Conservation (phyloP, 1,139 yeast species). For the Scheffersomyces lignicola region DNA sequence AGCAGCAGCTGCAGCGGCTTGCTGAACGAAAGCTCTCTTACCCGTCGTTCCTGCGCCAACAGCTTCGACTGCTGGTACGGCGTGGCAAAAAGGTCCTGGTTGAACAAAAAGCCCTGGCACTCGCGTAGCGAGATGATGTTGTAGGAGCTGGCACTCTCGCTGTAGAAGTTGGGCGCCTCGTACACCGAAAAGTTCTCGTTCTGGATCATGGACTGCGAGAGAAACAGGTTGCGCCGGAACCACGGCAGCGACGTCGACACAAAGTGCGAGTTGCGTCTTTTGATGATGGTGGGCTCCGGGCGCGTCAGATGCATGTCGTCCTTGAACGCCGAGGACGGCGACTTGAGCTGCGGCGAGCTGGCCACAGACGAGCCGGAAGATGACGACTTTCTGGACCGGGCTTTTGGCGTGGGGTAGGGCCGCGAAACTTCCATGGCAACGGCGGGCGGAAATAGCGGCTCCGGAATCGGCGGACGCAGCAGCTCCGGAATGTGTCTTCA, state of each 20-base stretch:
- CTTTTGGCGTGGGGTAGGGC: not conserved
- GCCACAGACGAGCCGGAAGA: not conserved
- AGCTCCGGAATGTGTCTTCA: too few relatives aligned
- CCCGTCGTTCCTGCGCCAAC: constrained; percentile 36
- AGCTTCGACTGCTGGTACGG: constrained; percentile 61
- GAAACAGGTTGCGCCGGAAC: constrained; percentile 59
- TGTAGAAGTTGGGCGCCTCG: constrained; percentile 38
- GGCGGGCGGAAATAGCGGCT: too few relatives aligned
- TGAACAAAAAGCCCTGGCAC: constrained; percentile 73
- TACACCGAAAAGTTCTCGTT: constrained; percentile 61
- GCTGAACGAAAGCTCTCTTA: constrained; percentile 26
- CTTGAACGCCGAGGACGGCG: not conserved
- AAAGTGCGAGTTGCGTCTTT: constrained; percentile 44
- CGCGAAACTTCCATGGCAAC: constrained; percentile 4
- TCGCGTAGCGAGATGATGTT: constrained; percentile 54
- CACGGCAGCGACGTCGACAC: constrained; percentile 52
- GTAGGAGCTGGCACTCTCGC: constrained; percentile 30
- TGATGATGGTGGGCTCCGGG: constrained; percentile 19
- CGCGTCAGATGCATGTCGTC: constrained; percentile 10
- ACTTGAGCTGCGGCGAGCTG: not conserved
- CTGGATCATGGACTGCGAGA: constrained; percentile 61
- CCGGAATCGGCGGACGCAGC: too few relatives aligned
- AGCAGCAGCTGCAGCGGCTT: too few relatives aligned
- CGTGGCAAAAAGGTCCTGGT: constrained; percentile 71
- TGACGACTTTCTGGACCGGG: constrained; percentile 1